Base-by-base conservation (phyloP, 1,284 basidiomycete species). In the Gomphus sp. region DNA sequence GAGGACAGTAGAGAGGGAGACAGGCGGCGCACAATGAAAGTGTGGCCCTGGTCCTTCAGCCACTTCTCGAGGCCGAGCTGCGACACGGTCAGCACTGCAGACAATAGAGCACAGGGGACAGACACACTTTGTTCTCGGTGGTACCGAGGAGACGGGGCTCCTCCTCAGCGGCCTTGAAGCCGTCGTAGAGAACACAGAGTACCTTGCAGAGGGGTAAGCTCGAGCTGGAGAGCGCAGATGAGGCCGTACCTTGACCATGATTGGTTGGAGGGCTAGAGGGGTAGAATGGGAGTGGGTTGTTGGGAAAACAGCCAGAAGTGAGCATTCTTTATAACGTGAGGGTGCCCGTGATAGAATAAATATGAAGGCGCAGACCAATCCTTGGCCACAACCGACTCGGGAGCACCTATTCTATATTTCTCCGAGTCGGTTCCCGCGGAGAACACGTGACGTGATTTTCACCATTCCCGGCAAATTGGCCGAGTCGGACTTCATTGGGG, bases 81-180 rank as follows among this genome's bases (percentile, higher is more conserved):
- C 6, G 54, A 57, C 36, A 7, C 48, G 34, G 34, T 36, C 6
- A 36, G 34, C 6, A 36, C 4, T 36, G 9, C 25, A 37, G 47
- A 44, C 53, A 31, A 57, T 39, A 28, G 36, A 52, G 39, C 49
- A 5, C 22, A 34, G 9, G 28, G n/a, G 22, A 51, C 51, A 22
- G 28, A 63, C 68, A 52, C 65, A 84, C 87, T 76, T 85, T 80
- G 77, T 97, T 98, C 76, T 98, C 91, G 61, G 86, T 80, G 16
- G 94, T 93, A 59, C 93, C 94, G 51, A 96, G 80, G 45, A 97
- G 85, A 71, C 89, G 84, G 55, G 90, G 82, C 74, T 97, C 89
- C 66, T 91, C 78, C 65, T 78, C 66, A 59, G 94, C 93, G 63
- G 89, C 85, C 62, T 82, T 68, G 66, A 78, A 80, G 68, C 89